Percentiles rank a stretch among this genome's conserved stretches.
phyloP scores from a whole-genome alignment of 2,329 filamentous ascomycete genomes.

The Phialocephala subalpina region DNA sequence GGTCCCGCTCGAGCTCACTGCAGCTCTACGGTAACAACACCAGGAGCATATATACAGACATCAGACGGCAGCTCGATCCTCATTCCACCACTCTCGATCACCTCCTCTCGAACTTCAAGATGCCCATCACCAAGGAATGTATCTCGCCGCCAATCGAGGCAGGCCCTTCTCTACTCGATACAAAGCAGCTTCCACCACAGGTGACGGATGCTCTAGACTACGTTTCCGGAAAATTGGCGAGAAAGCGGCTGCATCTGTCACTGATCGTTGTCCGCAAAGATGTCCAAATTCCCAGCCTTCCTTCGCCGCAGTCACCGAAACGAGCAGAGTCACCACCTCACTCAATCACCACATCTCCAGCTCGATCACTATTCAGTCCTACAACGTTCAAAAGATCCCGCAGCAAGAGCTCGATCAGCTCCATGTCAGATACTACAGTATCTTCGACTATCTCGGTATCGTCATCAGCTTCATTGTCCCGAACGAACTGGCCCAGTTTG shows the following conservation, averaged over 20 bases:
- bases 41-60: too few species aligned
- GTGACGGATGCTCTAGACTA: constrained; percentile 65
- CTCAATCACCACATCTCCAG: constrained; percentile 27
- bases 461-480: constrained; percentile 30
- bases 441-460: constrained; percentile 26
- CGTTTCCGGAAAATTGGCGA: constrained; percentile 61
- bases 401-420: constrained; percentile 22
- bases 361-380: constrained; percentile 30
- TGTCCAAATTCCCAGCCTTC: constrained; percentile 58
- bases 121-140: constrained; percentile 53
- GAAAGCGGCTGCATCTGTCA: constrained; percentile 63
- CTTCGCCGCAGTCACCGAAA: constrained; percentile 17
- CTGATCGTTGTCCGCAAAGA: constrained; percentile 65
- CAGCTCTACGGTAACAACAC: too few species aligned
- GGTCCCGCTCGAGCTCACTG: too few species aligned
- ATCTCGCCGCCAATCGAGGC: constrained; percentile 72
- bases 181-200: constrained; percentile 62
- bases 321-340: constrained; percentile 21
- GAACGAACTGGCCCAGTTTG: constrained; percentile 37
- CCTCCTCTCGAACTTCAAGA: constrained; percentile 12
- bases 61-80: neutral
- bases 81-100: neutral
- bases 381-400: constrained; percentile 24
- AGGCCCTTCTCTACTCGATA: constrained; percentile 65
- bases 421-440: constrained; percentile 11